A percentile compares a stretch with the other conserved stretches of the same genome.
phyloP scores from a whole-genome alignment of 768 basidiomycete genomes.

The Tricholoma sp. region DNA sequence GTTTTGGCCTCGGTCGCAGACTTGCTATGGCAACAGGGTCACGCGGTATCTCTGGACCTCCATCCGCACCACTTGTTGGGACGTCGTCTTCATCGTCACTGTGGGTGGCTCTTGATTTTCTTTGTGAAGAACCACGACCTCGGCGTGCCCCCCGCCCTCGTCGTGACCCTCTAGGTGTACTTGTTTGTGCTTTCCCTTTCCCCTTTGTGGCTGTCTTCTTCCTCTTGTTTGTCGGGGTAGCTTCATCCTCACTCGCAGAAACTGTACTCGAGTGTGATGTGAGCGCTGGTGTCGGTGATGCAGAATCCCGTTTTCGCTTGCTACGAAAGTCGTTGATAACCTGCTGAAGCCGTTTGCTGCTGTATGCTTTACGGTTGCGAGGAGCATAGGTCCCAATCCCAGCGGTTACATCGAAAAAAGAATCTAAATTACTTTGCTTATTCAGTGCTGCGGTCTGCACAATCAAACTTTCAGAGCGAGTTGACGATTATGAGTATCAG shows the following conservation, averaged over 20 bases:
- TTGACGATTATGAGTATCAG: background rate
- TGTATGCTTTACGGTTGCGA: conserved; percentile 73
- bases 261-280: conserved; percentile 4
- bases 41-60: conserved; percentile 11
- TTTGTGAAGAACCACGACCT: conserved; percentile 1
- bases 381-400: conserved; percentile 73
- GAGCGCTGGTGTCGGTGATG: conserved; percentile 10
- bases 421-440: conserved; percentile 71
- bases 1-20: conserved; percentile 30
- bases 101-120: conserved; percentile 5
- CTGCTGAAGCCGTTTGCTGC: conserved; percentile 83
- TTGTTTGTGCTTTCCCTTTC: conserved; percentile 8
- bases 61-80: background rate
- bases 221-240: conserved; percentile 22
- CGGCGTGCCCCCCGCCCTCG: conserved; percentile 7
- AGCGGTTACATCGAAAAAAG: conserved; percentile 67
- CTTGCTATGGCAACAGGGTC: conserved; percentile 17
- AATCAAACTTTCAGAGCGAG: conserved; percentile 1
- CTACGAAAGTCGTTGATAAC: conserved; percentile 80
- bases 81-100: conserved; percentile 6
- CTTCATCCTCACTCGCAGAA: conserved; percentile 20
- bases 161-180: conserved; percentile 6
- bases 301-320: conserved; percentile 34
- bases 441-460: conserved; percentile 57
- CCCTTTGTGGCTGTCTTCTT: conserved; percentile 15